phyloP scores from a whole-genome alignment of 2,329 filamentous ascomycete species.

The Aspergillus persii region DNA sequence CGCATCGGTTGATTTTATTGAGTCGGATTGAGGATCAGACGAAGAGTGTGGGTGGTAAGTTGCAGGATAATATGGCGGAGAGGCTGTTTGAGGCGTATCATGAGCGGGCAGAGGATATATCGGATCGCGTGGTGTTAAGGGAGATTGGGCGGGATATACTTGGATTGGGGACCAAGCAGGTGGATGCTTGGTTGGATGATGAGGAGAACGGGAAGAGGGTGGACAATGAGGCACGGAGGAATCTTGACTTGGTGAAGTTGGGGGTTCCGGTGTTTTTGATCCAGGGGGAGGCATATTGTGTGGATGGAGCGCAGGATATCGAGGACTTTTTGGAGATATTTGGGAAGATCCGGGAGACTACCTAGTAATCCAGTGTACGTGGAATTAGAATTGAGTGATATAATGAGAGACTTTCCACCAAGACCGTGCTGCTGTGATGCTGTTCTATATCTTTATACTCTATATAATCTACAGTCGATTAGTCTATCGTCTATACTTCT shows the following conservation, averaged over 20 bases:
- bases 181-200: conserved; percentile 11
- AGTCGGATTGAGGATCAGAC: conserved; percentile 3
- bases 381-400: no score
- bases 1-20: conserved; percentile 34
- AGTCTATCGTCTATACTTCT: no score
- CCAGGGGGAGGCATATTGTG: background rate
- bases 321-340: background rate
- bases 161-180: conserved; percentile 17
- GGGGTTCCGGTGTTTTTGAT: conserved; percentile 10
- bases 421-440: no score
- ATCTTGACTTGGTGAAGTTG: background rate
- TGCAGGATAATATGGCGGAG: conserved; percentile 21
- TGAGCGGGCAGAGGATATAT: conserved; percentile 31
- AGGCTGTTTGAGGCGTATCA: conserved; percentile 30
- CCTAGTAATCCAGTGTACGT: background rate
- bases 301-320: background rate
- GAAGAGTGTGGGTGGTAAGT: background rate
- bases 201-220: conserved; percentile 35
- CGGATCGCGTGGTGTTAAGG: conserved; percentile 20
- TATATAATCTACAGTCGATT: no score
- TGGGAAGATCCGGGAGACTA: background rate
- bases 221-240: conserved; percentile 37
- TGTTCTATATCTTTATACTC: no score
- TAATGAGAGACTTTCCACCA: no score
- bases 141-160: conserved; percentile 18